Evolutionary conservation across 495 filamentous ascomycete genomes (phyloP), one percentile per base, ranked within the genome.

Genomic region (Hypoxylon crocopeplum): DNA sequence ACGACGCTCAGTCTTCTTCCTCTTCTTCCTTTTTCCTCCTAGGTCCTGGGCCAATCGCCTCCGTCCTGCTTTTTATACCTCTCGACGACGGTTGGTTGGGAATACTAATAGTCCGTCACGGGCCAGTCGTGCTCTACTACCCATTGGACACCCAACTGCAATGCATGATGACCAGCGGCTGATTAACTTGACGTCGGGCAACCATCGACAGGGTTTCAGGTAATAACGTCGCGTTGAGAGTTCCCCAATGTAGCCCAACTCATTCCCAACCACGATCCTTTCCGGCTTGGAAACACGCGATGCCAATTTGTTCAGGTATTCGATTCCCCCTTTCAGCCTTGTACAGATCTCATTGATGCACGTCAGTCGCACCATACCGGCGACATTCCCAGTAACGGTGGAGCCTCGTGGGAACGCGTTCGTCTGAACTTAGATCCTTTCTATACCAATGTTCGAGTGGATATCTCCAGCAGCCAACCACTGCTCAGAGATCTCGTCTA

Each of bases 241-340:
- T 59, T 59, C 49, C 55, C 55, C 46, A 39, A 64, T 59, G 50
- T 57, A 57, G 61, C 61, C 61, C 61, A 64, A 64, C 61, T 47
- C 54, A 54, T 55, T 59, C 55, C 55, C 50, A 55, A 42, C 55
- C 55, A 39, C 45, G 24, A 55, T 64, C 53, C 38, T 56, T 64
- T 48, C 39, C 19, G 38, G 55, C 39, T 46, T 55, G 61, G 49
- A 55, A 53, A 64, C 60, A 59, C 50, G 61, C 61, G 61, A 59
- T 50, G 34, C 55, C 51, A 50, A 49, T 65, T 37, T 49, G 40
- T 48, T 60, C 50, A 48, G 55, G 53, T 68, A 52, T 56, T 39
- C 50, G 42, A 62, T 68, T 56, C 55, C 68, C 59, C 59, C 56
- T 63, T 70, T 70, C 68, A 70, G 68, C 68, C 68, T 70, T 70